A percentile compares a stretch with the other conserved stretches of the same genome.
These are phyloP conservation scores for Myriosclerotinia duriaeana DNA, from an alignment of 2,329 filamentous ascomycete genomes.

Conservation along the genomic window DNA sequence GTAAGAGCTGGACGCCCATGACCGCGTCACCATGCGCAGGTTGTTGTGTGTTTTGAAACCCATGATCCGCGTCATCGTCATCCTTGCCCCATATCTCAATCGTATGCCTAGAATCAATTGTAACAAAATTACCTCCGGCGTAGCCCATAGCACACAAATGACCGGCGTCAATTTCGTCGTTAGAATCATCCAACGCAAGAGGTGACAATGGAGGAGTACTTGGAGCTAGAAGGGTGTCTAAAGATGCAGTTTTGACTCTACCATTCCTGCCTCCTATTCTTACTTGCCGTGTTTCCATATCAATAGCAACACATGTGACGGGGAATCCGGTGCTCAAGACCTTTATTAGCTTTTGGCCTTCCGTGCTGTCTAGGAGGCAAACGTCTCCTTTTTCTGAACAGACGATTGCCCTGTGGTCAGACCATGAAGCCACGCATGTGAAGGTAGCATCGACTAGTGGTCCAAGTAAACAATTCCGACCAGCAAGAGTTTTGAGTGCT, in stretches of 20 bases:
- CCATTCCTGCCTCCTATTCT: slow-evolving; percentile 44
- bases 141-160: slow-evolving; percentile 66
- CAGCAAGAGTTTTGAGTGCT: slow-evolving; percentile 69
- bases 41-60: slow-evolving; percentile 51
- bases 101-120: slow-evolving; percentile 71
- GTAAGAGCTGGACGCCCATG: slow-evolving; percentile 70
- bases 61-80: slow-evolving; percentile 40
- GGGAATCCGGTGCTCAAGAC: slow-evolving; percentile 66
- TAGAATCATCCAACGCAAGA: slow-evolving; percentile 27
- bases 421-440: slow-evolving; percentile 70
- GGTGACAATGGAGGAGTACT: slow-evolving; percentile 40
- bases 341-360: slow-evolving; percentile 67
- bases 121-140: slow-evolving; percentile 65
- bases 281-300: slow-evolving; percentile 40
- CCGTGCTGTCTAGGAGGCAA: slow-evolving; percentile 78
- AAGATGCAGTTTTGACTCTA: slow-evolving; percentile 50
- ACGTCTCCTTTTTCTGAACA: slow-evolving; percentile 86
- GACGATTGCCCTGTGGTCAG: slow-evolving; percentile 72
- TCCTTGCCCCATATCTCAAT: slow-evolving; percentile 58
- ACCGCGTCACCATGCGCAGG: slow-evolving; percentile 63
- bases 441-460: slow-evolving; percentile 81
- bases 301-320: slow-evolving; percentile 44
- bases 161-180: slow-evolving; percentile 38
- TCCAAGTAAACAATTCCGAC: slow-evolving; percentile 84
- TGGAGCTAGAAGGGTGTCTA: slow-evolving; percentile 45